Evolutionary conservation across 2,329 filamentous ascomycete species (phyloP).

Genomic region (Nemania serpens): DNA sequence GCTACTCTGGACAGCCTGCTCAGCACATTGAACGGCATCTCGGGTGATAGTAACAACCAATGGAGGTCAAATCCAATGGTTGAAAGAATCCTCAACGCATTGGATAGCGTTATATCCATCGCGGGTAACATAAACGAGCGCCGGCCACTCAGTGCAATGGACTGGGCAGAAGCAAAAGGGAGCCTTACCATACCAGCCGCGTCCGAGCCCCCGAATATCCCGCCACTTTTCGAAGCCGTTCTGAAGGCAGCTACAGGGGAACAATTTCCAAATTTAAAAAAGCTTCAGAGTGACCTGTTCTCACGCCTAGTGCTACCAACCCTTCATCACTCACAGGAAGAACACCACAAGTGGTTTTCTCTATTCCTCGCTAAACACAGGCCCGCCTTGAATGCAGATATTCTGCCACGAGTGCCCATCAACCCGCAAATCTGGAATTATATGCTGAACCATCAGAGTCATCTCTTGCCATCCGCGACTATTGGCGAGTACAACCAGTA

Average conservation of each 20-base stretch:
- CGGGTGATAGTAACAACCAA: slow-evolving; percentile 1
- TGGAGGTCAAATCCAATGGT: slow-evolving; percentile 19
- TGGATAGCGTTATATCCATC: slow-evolving; percentile 20
- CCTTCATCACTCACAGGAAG: slow-evolving; percentile 17
- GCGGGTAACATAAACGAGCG: slow-evolving; percentile 24
- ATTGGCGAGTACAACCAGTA: slow-evolving; percentile 20
- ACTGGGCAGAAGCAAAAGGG: slow-evolving; percentile 20
- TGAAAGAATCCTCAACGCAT: slow-evolving; percentile 17
- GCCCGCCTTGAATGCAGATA: not conserved
- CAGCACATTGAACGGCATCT: slow-evolving; percentile 13
- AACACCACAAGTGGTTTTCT: slow-evolving; percentile 22
- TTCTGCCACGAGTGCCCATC: slow-evolving; percentile 20
- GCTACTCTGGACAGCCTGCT: slow-evolving; percentile 21
- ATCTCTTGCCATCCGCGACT: slow-evolving; percentile 5
- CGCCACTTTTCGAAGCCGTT: slow-evolving; percentile 17
- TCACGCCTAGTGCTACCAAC: slow-evolving; percentile 22
- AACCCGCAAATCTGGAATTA: slow-evolving; percentile 12
- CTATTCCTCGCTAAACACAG: slow-evolving; percentile 22
- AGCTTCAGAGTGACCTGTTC: slow-evolving; percentile 15
- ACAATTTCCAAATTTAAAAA: slow-evolving; percentile 6
- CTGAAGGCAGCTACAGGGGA: not conserved
- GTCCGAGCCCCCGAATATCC: slow-evolving; percentile 1
- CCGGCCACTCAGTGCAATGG: slow-evolving; percentile 12
- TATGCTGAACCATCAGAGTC: slow-evolving; percentile 7
- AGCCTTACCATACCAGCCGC: slow-evolving; percentile 3